Evolutionary conservation across 805 yeast genomes (phyloP).

Genomic region (Saccharomyces kudriavzevii): DNA sequence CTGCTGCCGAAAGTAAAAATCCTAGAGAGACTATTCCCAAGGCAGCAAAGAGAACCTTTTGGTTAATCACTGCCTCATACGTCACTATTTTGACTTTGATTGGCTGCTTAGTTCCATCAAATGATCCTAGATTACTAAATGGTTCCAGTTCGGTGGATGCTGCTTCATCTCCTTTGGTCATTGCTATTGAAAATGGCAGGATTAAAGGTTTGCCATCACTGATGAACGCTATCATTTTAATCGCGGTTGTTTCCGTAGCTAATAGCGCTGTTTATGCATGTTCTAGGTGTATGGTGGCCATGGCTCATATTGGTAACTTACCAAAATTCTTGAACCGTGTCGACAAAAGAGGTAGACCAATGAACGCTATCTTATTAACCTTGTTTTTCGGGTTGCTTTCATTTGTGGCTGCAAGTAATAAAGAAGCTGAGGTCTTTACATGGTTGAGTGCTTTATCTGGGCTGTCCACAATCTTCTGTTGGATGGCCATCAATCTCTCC

Average conservation of each 20-base stretch:
- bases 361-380: conserved; percentile 54
- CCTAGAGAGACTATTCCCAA: conserved; percentile 61
- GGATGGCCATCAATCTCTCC: conserved; percentile 45
- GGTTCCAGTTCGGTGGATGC: conserved; percentile 46
- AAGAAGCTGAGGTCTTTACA: conserved; percentile 42
- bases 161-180: conserved; percentile 66
- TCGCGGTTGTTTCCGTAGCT: conserved; percentile 65
- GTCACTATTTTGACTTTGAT: conserved; percentile 47
- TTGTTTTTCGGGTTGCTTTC: conserved; percentile 49
- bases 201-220: conserved; percentile 60
- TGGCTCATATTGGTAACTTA: conserved; percentile 58
- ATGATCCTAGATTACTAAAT: conserved; percentile 41
- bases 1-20: conserved; percentile 68
- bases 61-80: conserved; percentile 71
- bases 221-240: conserved; percentile 61
- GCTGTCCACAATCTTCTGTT: conserved; percentile 43
- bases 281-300: conserved; percentile 58
- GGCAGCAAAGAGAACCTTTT: conserved; percentile 75
- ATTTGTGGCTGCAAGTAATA: conserved; percentile 43
- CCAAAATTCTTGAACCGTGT: conserved; percentile 58
- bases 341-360: conserved; percentile 72
- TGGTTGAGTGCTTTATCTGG: conserved; percentile 51
- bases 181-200: conserved; percentile 60
- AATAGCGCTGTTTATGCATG: conserved; percentile 65
- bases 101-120: conserved; percentile 61